Evolutionary conservation across 805 yeast species (phyloP).

Genomic region (Komagataella ulmi): DNA sequence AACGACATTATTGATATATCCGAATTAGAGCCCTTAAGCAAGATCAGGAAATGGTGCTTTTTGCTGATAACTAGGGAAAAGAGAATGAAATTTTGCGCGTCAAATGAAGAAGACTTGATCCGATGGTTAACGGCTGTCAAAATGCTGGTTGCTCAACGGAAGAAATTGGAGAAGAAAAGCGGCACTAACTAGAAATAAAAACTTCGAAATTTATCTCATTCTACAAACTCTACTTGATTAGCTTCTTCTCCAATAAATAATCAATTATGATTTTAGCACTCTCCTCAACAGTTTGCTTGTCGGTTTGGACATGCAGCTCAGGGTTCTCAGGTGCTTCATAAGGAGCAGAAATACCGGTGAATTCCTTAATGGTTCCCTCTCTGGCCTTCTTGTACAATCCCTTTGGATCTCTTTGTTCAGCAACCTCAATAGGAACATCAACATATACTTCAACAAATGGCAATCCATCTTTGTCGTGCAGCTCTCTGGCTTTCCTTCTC

Average conservation of each 20-base stretch:
- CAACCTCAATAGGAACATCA: slow-evolving; percentile 88
- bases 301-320: slow-evolving; percentile 71
- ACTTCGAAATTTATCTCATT: not conserved
- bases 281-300: slow-evolving; percentile 62
- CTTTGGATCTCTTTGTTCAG: slow-evolving; percentile 95
- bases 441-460: slow-evolving; percentile 87
- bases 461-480: slow-evolving; percentile 61
- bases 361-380: slow-evolving; percentile 86
- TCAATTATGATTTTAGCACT: slow-evolving; percentile 61
- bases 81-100: slow-evolving; percentile 28
- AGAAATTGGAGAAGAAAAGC: slow-evolving; percentile 3
- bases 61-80: slow-evolving; percentile 32
- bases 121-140: slow-evolving; percentile 36
- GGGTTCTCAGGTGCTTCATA: slow-evolving; percentile 85
- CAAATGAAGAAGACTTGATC: slow-evolving; percentile 29
- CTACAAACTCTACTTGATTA: not conserved
- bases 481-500: slow-evolving; percentile 72
- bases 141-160: slow-evolving; percentile 13
- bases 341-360: slow-evolving; percentile 93
- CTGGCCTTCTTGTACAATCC: slow-evolving; percentile 95
- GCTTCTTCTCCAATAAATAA: slow-evolving; percentile 42
- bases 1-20: slow-evolving; percentile 30
- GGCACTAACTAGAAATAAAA: not conserved
- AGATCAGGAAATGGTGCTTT: slow-evolving; percentile 29
- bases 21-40: slow-evolving; percentile 33